Percentiles rank a stretch among this genome's conserved stretches.
Evolutionary conservation across 2,329 filamentous ascomycete species (phyloP).

Genomic region (Claviceps fusiformis): DNA sequence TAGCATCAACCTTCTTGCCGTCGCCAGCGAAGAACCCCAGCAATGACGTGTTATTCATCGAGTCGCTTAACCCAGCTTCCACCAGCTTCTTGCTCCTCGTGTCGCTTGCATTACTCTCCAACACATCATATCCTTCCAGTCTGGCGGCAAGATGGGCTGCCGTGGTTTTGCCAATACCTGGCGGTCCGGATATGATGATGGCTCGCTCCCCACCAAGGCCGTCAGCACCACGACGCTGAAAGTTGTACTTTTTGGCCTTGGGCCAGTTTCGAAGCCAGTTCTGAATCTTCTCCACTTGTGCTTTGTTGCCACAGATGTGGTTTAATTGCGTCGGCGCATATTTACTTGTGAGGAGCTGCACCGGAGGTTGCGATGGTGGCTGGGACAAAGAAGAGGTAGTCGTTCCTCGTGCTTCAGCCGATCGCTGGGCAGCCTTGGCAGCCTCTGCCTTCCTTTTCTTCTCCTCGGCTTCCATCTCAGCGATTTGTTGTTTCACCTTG

Average conservation of each 20-base stretch:
- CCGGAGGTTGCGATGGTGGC: conserved; percentile 31
- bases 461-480: conserved; percentile 77
- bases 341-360: conserved; percentile 82
- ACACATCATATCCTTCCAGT: conserved; percentile 80
- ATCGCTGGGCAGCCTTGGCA: conserved; percentile 33
- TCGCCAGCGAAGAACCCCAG: conserved; percentile 81
- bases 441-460: conserved; percentile 41
- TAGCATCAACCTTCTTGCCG: conserved; percentile 62
- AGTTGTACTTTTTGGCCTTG: conserved; percentile 63
- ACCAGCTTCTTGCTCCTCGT: conserved; percentile 92
- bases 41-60: conserved; percentile 86
- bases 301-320: conserved; percentile 94
- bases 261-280: conserved; percentile 75
- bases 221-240: conserved; percentile 71
- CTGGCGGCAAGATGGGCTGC: conserved; percentile 90
- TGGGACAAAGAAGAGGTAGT: conserved; percentile 19
- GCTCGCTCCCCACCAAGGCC: conserved; percentile 72
- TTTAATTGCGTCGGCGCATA: conserved; percentile 76
- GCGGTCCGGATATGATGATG: conserved; percentile 90
- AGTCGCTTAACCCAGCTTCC: conserved; percentile 74
- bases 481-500: conserved; percentile 66
- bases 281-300: conserved; percentile 76
- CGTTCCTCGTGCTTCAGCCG: conserved; percentile 18
- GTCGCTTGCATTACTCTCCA: conserved; percentile 94
- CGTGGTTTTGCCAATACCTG: conserved; percentile 95